Evolutionary conservation across 208 protist species (phyloP).

Genomic region (Acanthamoeba sp.): DNA sequence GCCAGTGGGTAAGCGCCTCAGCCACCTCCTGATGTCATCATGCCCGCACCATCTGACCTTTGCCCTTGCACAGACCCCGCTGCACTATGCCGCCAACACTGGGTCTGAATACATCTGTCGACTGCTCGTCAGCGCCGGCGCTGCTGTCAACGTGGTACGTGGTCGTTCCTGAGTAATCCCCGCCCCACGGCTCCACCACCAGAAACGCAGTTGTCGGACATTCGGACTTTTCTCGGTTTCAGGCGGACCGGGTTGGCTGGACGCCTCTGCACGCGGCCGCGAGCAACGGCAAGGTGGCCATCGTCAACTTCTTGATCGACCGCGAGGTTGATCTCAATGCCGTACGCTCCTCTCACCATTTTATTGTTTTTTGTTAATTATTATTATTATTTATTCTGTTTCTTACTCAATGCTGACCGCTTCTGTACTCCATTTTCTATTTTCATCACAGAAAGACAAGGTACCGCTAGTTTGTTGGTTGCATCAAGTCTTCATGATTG

Average conservation of each 20-base stretch:
- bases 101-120: background rate
- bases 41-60: too few species aligned
- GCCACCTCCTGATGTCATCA: too few species aligned
- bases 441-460: conserved; percentile 9
- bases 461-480: background rate
- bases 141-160: conserved; percentile 9
- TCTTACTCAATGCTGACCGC: background rate
- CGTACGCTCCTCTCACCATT: background rate
- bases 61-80: conserved; percentile 30
- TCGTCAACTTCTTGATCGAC: conserved; percentile 33
- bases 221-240: too few species aligned
- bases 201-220: too few species aligned
- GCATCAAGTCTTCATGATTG: too few species aligned
- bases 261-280: conserved; percentile 21
- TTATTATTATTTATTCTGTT: background rate
- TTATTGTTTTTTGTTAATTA: too few species aligned
- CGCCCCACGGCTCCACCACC: too few species aligned
- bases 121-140: conserved; percentile 24
- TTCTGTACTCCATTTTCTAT: background rate
- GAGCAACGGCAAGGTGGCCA: background rate
- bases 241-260: conserved; percentile 5
- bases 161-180: too few species aligned
- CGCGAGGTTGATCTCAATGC: background rate
- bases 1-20: too few species aligned
- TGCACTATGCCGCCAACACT: background rate